A percentile compares a stretch with the other conserved stretches of the same genome.
These are phyloP conservation scores for Cinnamomum micranthum DNA, from an alignment of 164 flowering plant genomes.

Conservation along the genomic window DNA sequence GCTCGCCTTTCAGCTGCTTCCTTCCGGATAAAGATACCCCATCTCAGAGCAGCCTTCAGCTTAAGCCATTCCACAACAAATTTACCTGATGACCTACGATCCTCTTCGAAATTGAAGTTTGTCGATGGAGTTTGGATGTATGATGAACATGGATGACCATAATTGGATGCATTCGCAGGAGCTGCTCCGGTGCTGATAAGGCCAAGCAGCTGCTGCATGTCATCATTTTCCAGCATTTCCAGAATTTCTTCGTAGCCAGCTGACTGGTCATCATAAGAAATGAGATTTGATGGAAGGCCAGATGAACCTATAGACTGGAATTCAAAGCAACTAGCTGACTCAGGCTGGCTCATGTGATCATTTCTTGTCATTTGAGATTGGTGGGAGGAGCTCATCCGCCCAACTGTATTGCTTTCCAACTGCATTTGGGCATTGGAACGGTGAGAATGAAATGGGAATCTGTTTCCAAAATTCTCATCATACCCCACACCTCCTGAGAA, in stretches of 20 bases:
- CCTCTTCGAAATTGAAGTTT: conserved; percentile 45
- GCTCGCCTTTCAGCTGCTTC: conserved; percentile 94
- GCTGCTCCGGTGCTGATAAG: conserved; percentile 62
- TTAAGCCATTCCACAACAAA: conserved; percentile 99
- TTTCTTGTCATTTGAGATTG: conserved; percentile 40
- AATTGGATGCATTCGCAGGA: conserved; percentile 34
- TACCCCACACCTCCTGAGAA: too few relatives aligned
- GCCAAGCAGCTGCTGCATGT: conserved; percentile 91
- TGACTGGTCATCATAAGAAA: conserved; percentile 61
- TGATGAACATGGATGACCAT: conserved; percentile 39
- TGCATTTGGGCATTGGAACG: too few relatives aligned
- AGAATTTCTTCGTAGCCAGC: too few relatives aligned
- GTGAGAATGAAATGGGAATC: too few relatives aligned
- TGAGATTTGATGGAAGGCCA: conserved; percentile 33
- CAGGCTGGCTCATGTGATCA: conserved; percentile 41
- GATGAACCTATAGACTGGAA: conserved; percentile 47
- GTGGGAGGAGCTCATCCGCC: conserved; percentile 14
- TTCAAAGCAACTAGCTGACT: conserved; percentile 29
- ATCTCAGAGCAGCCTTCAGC: conserved; percentile 89
- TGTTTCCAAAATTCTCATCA: too few relatives aligned
- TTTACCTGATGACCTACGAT: conserved; percentile 69
- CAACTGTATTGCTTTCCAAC: too few relatives aligned
- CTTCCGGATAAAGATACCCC: conserved; percentile 95
- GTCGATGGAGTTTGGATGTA: conserved; percentile 43
- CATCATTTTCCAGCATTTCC: conserved; percentile 94